Conservation (phyloP, 2,329 filamentous ascomycete species). For the Colletotrichum sp. region DNA sequence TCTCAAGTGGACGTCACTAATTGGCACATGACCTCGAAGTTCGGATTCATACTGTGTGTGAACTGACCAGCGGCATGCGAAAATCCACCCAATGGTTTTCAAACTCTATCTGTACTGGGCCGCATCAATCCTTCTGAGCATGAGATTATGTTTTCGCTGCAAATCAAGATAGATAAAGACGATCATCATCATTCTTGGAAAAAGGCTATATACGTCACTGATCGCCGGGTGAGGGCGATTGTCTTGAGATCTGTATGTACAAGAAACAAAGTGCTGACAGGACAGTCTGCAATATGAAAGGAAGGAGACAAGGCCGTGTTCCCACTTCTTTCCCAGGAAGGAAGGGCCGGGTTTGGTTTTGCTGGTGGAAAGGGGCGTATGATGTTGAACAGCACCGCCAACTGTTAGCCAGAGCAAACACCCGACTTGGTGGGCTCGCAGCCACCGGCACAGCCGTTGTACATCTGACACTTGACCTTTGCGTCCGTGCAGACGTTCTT, state of each 20-base stretch:
- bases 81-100: not conserved
- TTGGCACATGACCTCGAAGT: not conserved
- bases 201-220: not conserved
- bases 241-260: not conserved
- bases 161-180: not conserved
- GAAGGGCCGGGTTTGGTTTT: not conserved
- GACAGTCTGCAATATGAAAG: not conserved
- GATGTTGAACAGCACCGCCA: not conserved
- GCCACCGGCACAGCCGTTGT: conserved; percentile 29
- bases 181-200: not conserved
- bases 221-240: not conserved
- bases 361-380: not conserved
- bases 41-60: not conserved
- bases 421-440: conserved; percentile 31
- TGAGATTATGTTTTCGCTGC: not conserved
- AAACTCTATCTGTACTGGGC: not conserved
- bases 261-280: not conserved
- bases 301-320: not conserved
- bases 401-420: conserved; percentile 27
- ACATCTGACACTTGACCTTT: conserved; percentile 26
- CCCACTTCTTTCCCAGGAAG: not conserved
- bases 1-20: not conserved
- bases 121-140: not conserved
- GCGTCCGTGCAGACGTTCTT: conserved; percentile 30
- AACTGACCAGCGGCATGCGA: not conserved